phyloP scores from a whole-genome alignment of 1,139 yeast species.

The Hanseniaspora sp. region DNA sequence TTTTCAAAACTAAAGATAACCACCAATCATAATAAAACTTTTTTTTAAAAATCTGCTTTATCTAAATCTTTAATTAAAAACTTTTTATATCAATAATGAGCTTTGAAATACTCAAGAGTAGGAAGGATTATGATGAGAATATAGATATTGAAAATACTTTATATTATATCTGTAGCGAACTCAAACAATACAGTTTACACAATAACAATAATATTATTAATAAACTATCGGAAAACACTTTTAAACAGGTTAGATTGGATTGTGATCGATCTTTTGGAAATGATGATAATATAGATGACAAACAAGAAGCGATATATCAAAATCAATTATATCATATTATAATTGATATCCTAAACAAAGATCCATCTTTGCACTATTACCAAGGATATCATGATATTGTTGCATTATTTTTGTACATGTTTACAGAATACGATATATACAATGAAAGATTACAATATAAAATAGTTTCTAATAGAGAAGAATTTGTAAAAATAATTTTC shows the following conservation, averaged over 20 bases:
- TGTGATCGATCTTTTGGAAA: constrained; percentile 56
- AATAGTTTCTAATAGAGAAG: background rate
- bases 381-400: constrained; percentile 92
- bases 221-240: background rate
- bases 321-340: constrained; percentile 40
- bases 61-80: too few species aligned
- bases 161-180: too few species aligned
- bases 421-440: constrained; percentile 28
- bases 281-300: constrained; percentile 20
- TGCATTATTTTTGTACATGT: constrained; percentile 51
- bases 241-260: constrained; percentile 59
- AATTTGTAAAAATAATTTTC: constrained; percentile 30
- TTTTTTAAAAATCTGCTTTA: too few species aligned
- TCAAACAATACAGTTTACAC: too few species aligned
- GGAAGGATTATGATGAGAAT: too few species aligned
- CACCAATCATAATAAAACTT: too few species aligned
- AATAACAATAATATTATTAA: too few species aligned
- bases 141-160: too few species aligned
- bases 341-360: constrained; percentile 43
- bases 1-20: too few species aligned
- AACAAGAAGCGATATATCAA: constrained; percentile 27
- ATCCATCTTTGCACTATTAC: constrained; percentile 61
- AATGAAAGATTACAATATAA: background rate
- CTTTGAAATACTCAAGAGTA: too few species aligned
- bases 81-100: too few species aligned